Base-by-base conservation (phyloP, 2,329 filamentous ascomycete species). In the Aspergillus transmontanensis region DNA sequence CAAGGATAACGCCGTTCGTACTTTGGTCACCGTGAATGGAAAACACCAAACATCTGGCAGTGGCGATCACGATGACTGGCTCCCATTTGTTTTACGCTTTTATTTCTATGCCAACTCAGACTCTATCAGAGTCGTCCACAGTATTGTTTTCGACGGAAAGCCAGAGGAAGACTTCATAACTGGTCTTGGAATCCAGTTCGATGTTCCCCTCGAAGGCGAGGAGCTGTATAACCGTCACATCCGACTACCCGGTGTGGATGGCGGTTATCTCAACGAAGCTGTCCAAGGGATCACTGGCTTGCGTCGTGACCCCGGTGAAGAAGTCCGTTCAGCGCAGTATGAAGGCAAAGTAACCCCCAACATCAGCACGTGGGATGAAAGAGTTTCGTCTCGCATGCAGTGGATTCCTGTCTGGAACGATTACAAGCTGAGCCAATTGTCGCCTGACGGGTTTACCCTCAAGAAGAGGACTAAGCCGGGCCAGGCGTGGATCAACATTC, bases 321-420 rank as follows among this genome's bases (percentile, higher is more conserved):
- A 50, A 70, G 77, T 45, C 73, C 79, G 60, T 75, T 81, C 2
- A 79, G 64, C 84, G 0, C 76, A 80, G 50, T 71, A 78, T 4
- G 71, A 75, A 1, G 83, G 82, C 1, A 58, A 67, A 26, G 32
- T 41, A 2, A 36, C 61, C 1, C 60, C 66, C 0, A 28, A 64
- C 7, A 39, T 53, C 12, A 55, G 41, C n/a, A 60, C 28, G 4
- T 72, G 66, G 66, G 61, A 0, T 85, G 84, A 84, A 79, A 83
- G 65, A 73, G 78, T 4, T 73, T 78, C 51, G 79, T 86, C 4
- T 77, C 81, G 10, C 73, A 69, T 87, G 5, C 79, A 84, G 43
- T 89, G 84, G 83, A 82, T 89, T 55, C 87, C 86, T 0, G 73
- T 79, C 0, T 89, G 86, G 85, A 83, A 80, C 58, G 85, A 88